These are phyloP conservation scores for Amanita pallidorosea DNA, from an alignment of 768 basidiomycete genomes.

Conservation along the genomic window DNA sequence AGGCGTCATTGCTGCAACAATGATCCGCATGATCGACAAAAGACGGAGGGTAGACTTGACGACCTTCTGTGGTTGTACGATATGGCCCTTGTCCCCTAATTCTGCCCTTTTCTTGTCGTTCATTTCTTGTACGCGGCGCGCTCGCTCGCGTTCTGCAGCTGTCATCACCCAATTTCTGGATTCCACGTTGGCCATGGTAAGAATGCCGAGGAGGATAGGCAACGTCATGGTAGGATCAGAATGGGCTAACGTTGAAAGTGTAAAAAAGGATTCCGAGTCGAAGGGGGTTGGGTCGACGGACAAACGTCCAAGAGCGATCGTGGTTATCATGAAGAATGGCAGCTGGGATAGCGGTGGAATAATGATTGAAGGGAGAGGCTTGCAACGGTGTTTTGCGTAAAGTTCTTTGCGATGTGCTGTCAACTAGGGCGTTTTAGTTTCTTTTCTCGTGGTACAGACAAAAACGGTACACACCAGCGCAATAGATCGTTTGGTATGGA, in stretches of 20 bases:
- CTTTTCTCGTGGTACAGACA: not conserved
- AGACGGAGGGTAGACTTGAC: constrained; percentile 45
- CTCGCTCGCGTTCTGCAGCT: constrained; percentile 41
- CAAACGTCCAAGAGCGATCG: constrained; percentile 43
- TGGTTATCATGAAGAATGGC: constrained; percentile 62
- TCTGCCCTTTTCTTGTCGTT: constrained; percentile 35
- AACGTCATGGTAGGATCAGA: constrained; percentile 61
- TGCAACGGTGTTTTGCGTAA: constrained; percentile 46
- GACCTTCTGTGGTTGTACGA: constrained; percentile 29
- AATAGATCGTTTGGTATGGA: constrained; percentile 37
- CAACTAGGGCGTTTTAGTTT: constrained; percentile 29
- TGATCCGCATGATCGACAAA: constrained; percentile 55
- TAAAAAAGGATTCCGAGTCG: constrained; percentile 70
- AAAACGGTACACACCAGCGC: constrained; percentile 28
- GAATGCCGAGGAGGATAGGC: constrained; percentile 60
- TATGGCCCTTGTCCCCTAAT: constrained; percentile 27
- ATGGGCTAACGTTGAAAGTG: constrained; percentile 58
- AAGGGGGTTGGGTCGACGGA: constrained; percentile 54
- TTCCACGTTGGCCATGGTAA: constrained; percentile 75
- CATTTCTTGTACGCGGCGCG: constrained; percentile 34
- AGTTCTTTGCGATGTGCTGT: constrained; percentile 45
- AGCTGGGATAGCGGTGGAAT: constrained; percentile 58
- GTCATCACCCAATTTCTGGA: constrained; percentile 65
- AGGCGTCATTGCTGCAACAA: constrained; percentile 57
- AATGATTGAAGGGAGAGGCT: constrained; percentile 44